Evolutionary conservation across 73 alveolate species (phyloP), one percentile per base, ranked within the genome.

Genomic region (Symbiodinium natans): DNA sequence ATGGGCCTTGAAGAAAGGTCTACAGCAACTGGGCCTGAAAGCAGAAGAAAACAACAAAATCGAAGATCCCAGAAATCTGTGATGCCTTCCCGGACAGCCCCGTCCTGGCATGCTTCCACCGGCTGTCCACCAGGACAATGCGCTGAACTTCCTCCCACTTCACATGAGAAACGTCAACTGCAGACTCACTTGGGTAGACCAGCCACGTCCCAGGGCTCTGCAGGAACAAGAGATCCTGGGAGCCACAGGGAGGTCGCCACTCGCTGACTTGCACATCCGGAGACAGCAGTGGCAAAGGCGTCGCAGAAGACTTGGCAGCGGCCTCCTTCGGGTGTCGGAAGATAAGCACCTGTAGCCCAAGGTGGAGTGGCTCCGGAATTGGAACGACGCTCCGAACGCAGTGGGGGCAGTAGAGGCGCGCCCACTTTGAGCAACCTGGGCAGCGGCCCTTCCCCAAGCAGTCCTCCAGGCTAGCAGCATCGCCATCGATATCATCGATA

Each of bases 261-360:
- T 63, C 80, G 36, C 29, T n/a, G 0, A 63, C 80, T 2, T 19
- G 36, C 38, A 63, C 36, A 29, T 74, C 84, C 13, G 27, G 27
- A 40, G 89, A 90, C 54, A 90, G 54, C 27, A 90, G 56, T 5
- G 89, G 54, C 56, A 90, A n/a, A 8, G 97, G 97, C 80, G 97
- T 71, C 41, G 97, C 97, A 10, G 97, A 90, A 1, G 89, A 71
- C 77, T 90, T 90, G 48, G 59, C 89, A 1, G 97, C 82, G 25
- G 97, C 56, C 88, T 90, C 97, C 54, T 90, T 90, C 31, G 97
- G 97, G 34, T 90, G 97, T 29, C 97, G 43, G 27, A 90, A 39
- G 23, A 90, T 90, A 77, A 90, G 54, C 74, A 90, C 97, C 77
- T n/a, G 86, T 40, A 90, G 40, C 42, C 89, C 88, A 77, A 90